Conservation (phyloP, 179 eudicot genomes). For the Spergularia azorica region DNA sequence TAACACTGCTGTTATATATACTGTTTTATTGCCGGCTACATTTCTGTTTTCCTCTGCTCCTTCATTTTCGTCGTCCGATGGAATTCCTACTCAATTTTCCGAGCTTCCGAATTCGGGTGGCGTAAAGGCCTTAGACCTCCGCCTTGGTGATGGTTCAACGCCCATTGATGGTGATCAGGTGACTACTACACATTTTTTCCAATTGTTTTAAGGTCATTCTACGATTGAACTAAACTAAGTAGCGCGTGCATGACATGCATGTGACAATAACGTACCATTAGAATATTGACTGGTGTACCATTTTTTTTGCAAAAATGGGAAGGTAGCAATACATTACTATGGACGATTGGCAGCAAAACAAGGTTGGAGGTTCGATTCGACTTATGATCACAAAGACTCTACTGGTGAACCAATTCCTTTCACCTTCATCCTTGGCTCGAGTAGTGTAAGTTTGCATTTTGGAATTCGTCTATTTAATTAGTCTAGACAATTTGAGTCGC, state of each 20-base stretch:
- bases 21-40: constrained; percentile 15
- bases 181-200: not conserved
- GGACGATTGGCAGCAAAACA: constrained; percentile 95
- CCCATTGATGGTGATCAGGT: constrained; percentile 77
- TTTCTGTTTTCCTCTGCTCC: constrained; percentile 20
- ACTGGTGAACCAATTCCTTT: constrained; percentile 83
- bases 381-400: constrained; percentile 88
- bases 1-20: constrained; percentile 18
- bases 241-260: too few relatives aligned
- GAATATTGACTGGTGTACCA: not conserved
- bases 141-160: constrained; percentile 51
- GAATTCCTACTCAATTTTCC: constrained; percentile 34
- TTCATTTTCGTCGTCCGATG: constrained; percentile 21
- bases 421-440: constrained; percentile 68
- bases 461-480: too few relatives aligned
- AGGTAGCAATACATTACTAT: constrained; percentile 92
- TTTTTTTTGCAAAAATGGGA: not conserved
- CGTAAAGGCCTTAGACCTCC: constrained; percentile 71
- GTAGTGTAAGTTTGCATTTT: constrained; percentile 45
- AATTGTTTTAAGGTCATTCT: not conserved
- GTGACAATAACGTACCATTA: too few relatives aligned
- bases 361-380: constrained; percentile 95
- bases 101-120: constrained; percentile 74
- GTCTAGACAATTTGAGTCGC: too few relatives aligned
- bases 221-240: not conserved